phyloP scores from a whole-genome alignment of 257 asterid species.

The Anisodus tanguticus region DNA sequence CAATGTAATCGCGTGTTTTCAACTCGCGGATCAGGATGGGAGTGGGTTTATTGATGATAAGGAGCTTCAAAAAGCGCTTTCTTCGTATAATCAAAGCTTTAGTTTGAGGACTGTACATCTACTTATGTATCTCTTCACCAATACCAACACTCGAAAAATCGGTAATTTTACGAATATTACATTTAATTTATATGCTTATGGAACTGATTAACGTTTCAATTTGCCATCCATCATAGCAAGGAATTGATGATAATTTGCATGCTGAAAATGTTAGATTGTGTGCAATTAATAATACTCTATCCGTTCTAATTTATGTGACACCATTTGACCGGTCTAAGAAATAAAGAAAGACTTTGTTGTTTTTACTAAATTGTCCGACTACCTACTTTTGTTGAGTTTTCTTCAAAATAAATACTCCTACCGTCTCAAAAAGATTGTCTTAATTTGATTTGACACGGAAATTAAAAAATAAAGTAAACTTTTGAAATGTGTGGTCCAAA shows the following conservation, averaged over 20 bases:
- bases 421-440: too few relatives aligned
- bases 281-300: not conserved
- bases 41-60: constrained; percentile 93
- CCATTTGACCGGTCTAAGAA: too few relatives aligned
- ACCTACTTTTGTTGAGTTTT: too few relatives aligned
- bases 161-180: constrained; percentile 43
- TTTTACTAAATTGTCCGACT: too few relatives aligned
- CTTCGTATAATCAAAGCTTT: constrained; percentile 79
- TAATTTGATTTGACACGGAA: too few relatives aligned
- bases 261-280: not conserved
- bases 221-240: not conserved
- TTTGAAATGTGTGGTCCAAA: too few relatives aligned
- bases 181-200: too few relatives aligned
- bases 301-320: too few relatives aligned
- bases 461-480: too few relatives aligned
- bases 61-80: constrained; percentile 91
- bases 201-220: too few relatives aligned
- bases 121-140: constrained; percentile 88
- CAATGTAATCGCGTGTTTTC: constrained; percentile 71
- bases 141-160: constrained; percentile 70
- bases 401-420: too few relatives aligned
- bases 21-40: constrained; percentile 88
- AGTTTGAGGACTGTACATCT: constrained; percentile 92
- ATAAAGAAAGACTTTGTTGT: too few relatives aligned
- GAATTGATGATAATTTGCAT: not conserved